Percentiles rank a stretch among this genome's conserved stretches.
These are phyloP conservation scores for Epipyxis sp. DNA, from an alignment of 108 stramenopile species.

Conservation along the genomic window DNA sequence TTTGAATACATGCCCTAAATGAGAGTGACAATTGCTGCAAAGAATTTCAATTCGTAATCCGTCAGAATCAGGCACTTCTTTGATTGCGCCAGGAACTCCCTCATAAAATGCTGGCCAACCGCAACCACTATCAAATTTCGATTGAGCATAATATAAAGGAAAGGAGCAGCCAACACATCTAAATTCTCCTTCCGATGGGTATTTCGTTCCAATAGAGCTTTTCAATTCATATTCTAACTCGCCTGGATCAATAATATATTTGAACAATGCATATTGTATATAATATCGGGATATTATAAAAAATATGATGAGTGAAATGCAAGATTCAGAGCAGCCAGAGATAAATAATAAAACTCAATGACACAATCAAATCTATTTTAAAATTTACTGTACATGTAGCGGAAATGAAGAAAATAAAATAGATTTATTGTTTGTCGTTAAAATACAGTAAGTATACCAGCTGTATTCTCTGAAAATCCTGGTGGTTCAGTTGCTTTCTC, in stretches of 20 bases:
- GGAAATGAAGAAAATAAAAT: too few species aligned
- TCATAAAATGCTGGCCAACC: slow-evolving; percentile 58
- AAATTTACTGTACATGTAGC: too few species aligned
- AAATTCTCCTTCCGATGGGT: slow-evolving; percentile 9
- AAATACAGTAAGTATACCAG: too few species aligned
- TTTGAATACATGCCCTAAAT: slow-evolving; percentile 58
- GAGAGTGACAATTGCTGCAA: slow-evolving; percentile 53
- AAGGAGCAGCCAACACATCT: slow-evolving; percentile 17
- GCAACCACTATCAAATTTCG: slow-evolving; percentile 56
- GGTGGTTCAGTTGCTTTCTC: slow-evolving; percentile 31
- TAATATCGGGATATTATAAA: too few species aligned
- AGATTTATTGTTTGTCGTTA: too few species aligned
- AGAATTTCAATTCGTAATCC: slow-evolving; percentile 48
- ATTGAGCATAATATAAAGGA: slow-evolving; percentile 54
- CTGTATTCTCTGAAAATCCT: slow-evolving; percentile 12
- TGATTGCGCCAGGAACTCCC: slow-evolving; percentile 38
- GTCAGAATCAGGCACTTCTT: not conserved
- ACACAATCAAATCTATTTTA: too few species aligned
- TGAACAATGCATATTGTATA: too few species aligned
- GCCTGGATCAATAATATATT: too few species aligned
- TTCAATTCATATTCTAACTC: slow-evolving; percentile 29
- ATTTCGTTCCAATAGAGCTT: not conserved
- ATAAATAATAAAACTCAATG: too few species aligned
- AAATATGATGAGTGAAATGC: too few species aligned
- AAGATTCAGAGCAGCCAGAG: too few species aligned